phyloP scores from a whole-genome alignment of 139 green algal genomes.

The Tetradesmus lagerheimii region DNA sequence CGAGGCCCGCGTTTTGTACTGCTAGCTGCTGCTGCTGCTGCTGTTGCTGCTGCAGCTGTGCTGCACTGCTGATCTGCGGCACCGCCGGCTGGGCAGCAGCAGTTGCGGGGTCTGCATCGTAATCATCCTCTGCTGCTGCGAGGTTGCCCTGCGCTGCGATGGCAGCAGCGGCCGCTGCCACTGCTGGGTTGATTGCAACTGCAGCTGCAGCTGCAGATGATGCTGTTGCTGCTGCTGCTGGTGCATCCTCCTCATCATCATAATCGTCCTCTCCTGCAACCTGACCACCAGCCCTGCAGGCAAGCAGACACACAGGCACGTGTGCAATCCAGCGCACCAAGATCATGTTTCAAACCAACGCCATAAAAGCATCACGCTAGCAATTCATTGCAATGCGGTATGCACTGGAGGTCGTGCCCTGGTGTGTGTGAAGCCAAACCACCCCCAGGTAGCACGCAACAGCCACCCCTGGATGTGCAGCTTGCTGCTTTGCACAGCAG shows the following conservation, averaged over 20 bases:
- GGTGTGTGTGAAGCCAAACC: no score
- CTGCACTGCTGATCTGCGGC: neutral
- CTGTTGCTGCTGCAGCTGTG: neutral
- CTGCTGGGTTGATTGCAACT: neutral
- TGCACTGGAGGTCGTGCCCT: no score
- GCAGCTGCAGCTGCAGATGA: neutral
- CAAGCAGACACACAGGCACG: neutral
- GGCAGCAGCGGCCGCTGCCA: slow-evolving; percentile 21
- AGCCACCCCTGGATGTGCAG: no score
- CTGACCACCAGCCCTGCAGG: neutral
- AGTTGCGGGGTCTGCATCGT: neutral
- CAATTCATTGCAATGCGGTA: no score
- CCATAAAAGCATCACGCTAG: no score
- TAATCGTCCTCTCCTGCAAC: slow-evolving; percentile 48
- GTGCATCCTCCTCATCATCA: slow-evolving; percentile 39
- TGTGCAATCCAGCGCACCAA: no score
- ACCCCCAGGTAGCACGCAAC: no score
- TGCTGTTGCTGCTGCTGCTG: slow-evolving; percentile 25
- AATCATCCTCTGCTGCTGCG: slow-evolving; percentile 6
- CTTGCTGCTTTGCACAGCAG: no score
- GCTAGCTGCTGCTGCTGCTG: neutral
- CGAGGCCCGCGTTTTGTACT: neutral
- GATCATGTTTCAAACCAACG: no score
- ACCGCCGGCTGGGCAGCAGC: neutral
- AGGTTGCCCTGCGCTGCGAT: neutral